Evolutionary conservation across 148 eudicot genomes (phyloP), one percentile per base, ranked within the genome.

Genomic region (Vaccinium corymbosum): DNA sequence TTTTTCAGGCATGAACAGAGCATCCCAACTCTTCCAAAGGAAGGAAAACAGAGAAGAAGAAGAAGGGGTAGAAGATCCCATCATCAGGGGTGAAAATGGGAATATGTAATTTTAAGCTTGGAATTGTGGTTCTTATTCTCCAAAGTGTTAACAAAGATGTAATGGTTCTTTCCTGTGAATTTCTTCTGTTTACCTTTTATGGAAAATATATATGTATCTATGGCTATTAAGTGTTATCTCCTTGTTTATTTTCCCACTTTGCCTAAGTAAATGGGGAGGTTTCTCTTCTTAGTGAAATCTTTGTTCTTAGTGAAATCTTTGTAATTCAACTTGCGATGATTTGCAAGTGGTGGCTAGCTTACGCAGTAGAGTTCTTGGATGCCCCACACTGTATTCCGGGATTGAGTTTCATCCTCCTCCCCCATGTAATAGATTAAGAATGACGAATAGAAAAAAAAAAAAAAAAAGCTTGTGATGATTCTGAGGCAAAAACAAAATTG

Each of bases 1-100:
- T 88, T 88, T 82, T 88, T 88, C 80, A 59, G 83, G 52, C 82
- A 83, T 81, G 90, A 88, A 53, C 90, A 88, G 83, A 88, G 90
- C 71, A 88, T 88, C 53, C 90, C 90, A 15, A 81, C 72, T 55
- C 84, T 85, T 46, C 51, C 78, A 7, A 20, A 0, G 35, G 35
- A 6, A 66, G 16, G 35, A 66, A 66, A 25, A 62, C 68, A 62
- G 72, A 25, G 0, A 27, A 25, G 72, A 27, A 25, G 72, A 66
- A 66, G 72, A 66, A 66, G 6, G 72, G 72, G 35, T 13, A 22
- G 71, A 64, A 25, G 22, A 16, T 57, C 64, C 64, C 70, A 64
- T 62, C 71, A 25, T 66, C 38, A 66, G 25, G 72, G 72, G 15
- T 11, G 72, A 66, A 66, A 25, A 10, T 66, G 72, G 35, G 35